Base-by-base conservation (phyloP, 306 rosid genomes). In the Abrus precatorius region DNA sequence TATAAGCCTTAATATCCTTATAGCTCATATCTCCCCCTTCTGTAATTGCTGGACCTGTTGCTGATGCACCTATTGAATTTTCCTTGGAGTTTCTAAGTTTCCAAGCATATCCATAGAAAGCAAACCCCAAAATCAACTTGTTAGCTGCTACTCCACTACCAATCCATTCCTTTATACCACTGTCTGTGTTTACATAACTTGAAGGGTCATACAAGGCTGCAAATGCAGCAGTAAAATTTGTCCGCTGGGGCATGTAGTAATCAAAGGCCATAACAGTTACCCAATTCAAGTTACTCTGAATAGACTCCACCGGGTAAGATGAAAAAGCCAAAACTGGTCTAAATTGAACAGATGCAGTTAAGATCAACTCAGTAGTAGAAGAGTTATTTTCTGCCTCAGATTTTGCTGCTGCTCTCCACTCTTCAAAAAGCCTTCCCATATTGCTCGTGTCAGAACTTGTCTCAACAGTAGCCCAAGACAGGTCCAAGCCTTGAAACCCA, bases 401-500 rank as follows among this genome's bases (percentile, higher is more conserved):
- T 28, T 57, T 57, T 57, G 38, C 64, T 28, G 36, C 64, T 57
- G 2, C 38, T 29, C 64, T 57, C 64, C 64, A 57, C 64, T 57
- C 38, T 4, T 57, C 64, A 55, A 55, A 55, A 27, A 55, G 34
- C 32, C 34, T 61, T 27, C 83, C 87, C 85, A 80, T 47, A 11
- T 84, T 81, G 82, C 20, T 13, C 84, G 74, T 83, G 70, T 85
- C 86, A 3, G 69, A 14, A 67, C 69, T 62, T 28, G 89, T 54
- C 7, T 55, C 56, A 1, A 60, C 50, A 3, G 70, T 54, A 9
- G 11, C 54, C 91, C 87, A 83, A 1, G 28, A 5, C 9, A 88
- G 7, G 57, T 85, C 91, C 1, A 82, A 74, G 66, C 88, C 91
- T 32, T 82, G 87, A 28, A 85, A 85, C 1, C 80, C 87, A 12